These are phyloP conservation scores for Dictyostelium brefeldianum DNA, from an alignment of 78 protist genomes.

Conservation along the genomic window DNA sequence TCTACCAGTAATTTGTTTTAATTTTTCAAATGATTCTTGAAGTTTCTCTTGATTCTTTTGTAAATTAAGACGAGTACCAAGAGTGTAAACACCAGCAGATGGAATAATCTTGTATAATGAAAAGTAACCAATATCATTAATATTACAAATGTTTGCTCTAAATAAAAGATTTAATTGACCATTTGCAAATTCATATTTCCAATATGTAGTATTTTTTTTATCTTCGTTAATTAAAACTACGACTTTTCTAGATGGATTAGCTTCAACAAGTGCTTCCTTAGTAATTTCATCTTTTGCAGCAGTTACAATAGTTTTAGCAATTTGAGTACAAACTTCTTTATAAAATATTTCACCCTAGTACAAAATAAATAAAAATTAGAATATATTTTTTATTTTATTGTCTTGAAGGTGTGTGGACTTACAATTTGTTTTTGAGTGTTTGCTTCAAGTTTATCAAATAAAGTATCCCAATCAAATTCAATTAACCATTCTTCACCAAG, in stretches of 20 bases:
- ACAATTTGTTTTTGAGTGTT: background rate
- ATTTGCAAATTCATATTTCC: constrained; percentile 37
- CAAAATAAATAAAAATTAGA: background rate
- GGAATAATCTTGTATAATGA: constrained; percentile 40
- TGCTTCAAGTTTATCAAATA: constrained; percentile 17
- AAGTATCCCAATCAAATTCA: constrained; percentile 44
- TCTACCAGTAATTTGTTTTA: constrained; percentile 17
- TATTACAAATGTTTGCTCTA: background rate
- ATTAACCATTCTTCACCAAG: constrained; percentile 54
- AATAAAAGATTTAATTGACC: constrained; percentile 26
- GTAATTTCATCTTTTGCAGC: constrained; percentile 44
- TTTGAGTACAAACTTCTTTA: constrained; percentile 16
- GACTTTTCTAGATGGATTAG: background rate
- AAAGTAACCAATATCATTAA: constrained; percentile 11
- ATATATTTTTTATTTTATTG: no score
- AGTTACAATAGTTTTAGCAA: background rate
- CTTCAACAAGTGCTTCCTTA: constrained; percentile 49
- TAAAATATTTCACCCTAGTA: constrained; percentile 17
- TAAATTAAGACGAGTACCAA: constrained; percentile 20
- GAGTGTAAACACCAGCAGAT: constrained; percentile 46
- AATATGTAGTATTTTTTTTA: constrained; percentile 33
- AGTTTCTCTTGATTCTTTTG: constrained; percentile 24
- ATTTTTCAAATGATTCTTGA: constrained; percentile 2
- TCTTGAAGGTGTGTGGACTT: background rate
- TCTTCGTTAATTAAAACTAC: constrained; percentile 19